Conservation (phyloP, 2,329 filamentous ascomycete genomes). For the Karstenula rhodostoma region DNA sequence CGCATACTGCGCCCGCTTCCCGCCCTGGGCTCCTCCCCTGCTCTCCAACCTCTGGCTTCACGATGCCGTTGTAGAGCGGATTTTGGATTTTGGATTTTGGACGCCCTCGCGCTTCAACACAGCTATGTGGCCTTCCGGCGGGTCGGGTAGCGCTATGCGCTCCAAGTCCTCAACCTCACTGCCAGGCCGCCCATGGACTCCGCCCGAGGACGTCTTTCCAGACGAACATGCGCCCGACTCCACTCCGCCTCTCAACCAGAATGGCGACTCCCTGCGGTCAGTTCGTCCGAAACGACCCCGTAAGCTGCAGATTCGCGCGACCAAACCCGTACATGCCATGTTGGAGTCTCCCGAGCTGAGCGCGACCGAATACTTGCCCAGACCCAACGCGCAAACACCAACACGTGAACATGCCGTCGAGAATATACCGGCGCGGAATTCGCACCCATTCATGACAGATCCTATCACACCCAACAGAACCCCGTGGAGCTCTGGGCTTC, state of each 20-base stretch:
- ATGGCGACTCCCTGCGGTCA: constrained; percentile 24
- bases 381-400: background rate
- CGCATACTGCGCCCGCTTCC: constrained; percentile 2
- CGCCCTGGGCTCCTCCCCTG: background rate
- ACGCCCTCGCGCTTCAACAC: constrained; percentile 18
- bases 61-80: constrained; percentile 11
- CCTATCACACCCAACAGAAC: constrained; percentile 35
- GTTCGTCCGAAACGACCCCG: constrained; percentile 23
- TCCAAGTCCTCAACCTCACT: constrained; percentile 26
- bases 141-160: constrained; percentile 29
- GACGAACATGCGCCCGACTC: constrained; percentile 26
- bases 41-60: background rate
- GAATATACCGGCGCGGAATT: background rate
- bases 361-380: background rate
- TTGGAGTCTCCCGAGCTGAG: background rate
- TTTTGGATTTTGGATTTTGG: background rate
- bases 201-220: constrained; percentile 39
- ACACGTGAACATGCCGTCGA: background rate
- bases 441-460: constrained; percentile 1
- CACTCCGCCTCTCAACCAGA: constrained; percentile 10
- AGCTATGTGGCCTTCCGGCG: constrained; percentile 24
- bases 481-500: constrained; percentile 19
- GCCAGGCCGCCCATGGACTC: constrained; percentile 38
- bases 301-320: constrained; percentile 25
- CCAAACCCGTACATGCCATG: constrained; percentile 14